A percentile compares a stretch with the other conserved stretches of the same genome.
Conservation (phyloP, 305 asterid genomes). For the Plantago rigida region DNA sequence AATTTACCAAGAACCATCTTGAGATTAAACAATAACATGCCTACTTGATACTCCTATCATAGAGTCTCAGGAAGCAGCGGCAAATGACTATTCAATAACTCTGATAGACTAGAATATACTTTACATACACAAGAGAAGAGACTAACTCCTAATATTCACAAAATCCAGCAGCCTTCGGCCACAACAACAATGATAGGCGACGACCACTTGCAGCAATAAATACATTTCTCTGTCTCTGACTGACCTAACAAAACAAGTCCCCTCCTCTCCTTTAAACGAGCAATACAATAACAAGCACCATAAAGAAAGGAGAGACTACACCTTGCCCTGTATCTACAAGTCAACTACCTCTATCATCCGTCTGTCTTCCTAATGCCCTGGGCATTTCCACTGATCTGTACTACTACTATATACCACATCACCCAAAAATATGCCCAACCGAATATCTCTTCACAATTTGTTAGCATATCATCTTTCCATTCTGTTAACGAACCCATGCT, state of each 20-base stretch:
- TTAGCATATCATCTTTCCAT: conserved; percentile 24
- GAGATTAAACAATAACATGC: too few relatives aligned
- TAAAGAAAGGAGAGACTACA: conserved; percentile 28
- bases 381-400: conserved; percentile 5
- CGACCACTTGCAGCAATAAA: conserved; percentile 19
- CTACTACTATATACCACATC: conserved; percentile 32
- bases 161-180: conserved; percentile 56
- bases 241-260: conserved; percentile 33
- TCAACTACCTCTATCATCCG: conserved; percentile 43
- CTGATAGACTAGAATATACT: too few relatives aligned
- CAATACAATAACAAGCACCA: conserved; percentile 30
- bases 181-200: conserved; percentile 35
- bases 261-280: conserved; percentile 27
- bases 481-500: conserved; percentile 28
- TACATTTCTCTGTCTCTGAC: conserved; percentile 21
- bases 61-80: too few relatives aligned
- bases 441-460: conserved; percentile 24
- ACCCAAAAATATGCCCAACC: conserved; percentile 31
- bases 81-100: too few relatives aligned
- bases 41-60: too few relatives aligned
- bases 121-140: too few relatives aligned
- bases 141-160: conserved; percentile 28
- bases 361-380: conserved; percentile 32
- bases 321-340: conserved; percentile 26
- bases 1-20: too few relatives aligned